A percentile compares a stretch with the other conserved stretches of the same genome.
phyloP scores from a whole-genome alignment of 345 rosid species.

The Gossypium rotundifolium region DNA sequence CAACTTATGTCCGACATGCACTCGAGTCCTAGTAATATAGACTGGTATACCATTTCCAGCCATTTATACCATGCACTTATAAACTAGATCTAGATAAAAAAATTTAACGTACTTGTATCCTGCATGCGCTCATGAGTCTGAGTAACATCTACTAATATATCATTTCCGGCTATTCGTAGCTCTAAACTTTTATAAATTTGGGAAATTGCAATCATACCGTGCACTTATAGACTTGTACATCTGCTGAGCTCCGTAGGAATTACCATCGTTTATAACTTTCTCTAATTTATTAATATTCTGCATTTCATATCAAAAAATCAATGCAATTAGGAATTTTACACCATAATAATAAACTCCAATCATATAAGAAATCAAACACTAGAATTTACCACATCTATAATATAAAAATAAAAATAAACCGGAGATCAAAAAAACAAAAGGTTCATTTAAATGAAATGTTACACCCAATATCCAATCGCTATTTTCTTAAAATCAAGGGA shows the following conservation, averaged over 20 bases:
- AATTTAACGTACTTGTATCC: no score
- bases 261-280: slow-evolving; percentile 68
- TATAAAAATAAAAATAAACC: not conserved
- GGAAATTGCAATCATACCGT: slow-evolving; percentile 35
- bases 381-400: not conserved
- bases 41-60: not conserved
- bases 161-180: not conserved
- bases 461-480: not conserved
- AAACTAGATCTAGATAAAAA: slow-evolving; percentile 25
- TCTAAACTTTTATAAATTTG: not conserved
- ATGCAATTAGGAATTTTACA: not conserved
- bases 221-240: slow-evolving; percentile 92
- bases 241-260: slow-evolving; percentile 93
- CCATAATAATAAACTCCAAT: not conserved
- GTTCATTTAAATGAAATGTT: not conserved
- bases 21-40: not conserved
- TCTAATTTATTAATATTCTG: slow-evolving; percentile 78
- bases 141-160: not conserved
- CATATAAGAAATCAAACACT: not conserved
- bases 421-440: not conserved
- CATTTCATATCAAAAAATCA: slow-evolving; percentile 6
- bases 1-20: not conserved
- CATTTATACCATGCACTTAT: slow-evolving; percentile 63
- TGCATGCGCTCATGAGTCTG: not conserved
- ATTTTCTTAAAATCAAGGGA: not conserved